Evolutionary conservation across 2,329 filamentous ascomycete species (phyloP).

Genomic region (Calonectria montana): DNA sequence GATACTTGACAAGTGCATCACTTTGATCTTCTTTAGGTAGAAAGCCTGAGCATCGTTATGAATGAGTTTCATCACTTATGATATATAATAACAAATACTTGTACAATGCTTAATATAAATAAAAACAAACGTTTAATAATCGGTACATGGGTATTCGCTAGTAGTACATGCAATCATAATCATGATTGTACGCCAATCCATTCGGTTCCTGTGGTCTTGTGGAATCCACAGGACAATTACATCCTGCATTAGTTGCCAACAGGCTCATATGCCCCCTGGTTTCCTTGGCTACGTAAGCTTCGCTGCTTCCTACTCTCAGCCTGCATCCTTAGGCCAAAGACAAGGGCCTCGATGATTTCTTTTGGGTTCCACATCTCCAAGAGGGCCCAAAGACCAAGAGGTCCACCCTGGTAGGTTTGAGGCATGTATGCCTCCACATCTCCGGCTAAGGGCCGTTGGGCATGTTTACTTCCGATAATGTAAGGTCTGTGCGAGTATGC

Average conservation of each 20-base stretch:
- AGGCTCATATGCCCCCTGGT: background rate
- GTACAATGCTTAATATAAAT: too few species aligned
- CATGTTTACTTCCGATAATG: background rate
- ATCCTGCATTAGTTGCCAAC: background rate
- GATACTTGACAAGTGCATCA: too few species aligned
- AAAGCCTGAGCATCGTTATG: too few species aligned
- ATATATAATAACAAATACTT: too few species aligned
- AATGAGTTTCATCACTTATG: too few species aligned
- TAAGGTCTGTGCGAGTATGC: slow-evolving; percentile 35
- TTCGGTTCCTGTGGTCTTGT: too few species aligned
- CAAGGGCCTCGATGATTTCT: background rate
- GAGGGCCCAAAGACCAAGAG: background rate
- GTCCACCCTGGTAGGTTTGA: background rate
- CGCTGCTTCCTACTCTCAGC: background rate
- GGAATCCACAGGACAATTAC: background rate
- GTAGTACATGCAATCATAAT: too few species aligned
- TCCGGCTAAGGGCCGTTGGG: background rate
- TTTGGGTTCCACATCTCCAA: background rate
- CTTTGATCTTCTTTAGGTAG: too few species aligned
- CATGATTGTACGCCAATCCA: too few species aligned
- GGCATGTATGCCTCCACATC: background rate
- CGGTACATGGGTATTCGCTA: too few species aligned
- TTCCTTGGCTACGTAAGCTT: background rate
- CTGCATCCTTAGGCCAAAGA: background rate
- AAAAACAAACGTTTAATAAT: too few species aligned